Evolutionary conservation across 768 basidiomycete species (phyloP).

Genomic region (Phylloporus rhodoxanthus): DNA sequence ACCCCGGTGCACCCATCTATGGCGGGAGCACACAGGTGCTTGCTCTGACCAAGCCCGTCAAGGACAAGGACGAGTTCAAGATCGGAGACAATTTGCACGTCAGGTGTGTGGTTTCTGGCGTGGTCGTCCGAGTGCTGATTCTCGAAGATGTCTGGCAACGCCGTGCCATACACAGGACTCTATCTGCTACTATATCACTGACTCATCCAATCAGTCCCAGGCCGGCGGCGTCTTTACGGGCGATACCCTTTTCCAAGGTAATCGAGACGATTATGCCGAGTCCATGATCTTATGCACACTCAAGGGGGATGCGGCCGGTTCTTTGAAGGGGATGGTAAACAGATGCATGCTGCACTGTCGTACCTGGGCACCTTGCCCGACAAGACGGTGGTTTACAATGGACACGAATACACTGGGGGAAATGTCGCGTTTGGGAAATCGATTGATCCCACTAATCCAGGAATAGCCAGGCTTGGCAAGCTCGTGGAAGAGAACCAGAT

Average conservation of each 20-base stretch:
- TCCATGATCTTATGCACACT: background rate
- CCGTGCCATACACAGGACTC: constrained; percentile 97
- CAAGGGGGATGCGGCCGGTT: constrained; percentile 86
- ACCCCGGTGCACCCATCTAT: constrained; percentile 52
- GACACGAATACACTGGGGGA: constrained; percentile 86
- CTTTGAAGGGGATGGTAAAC: constrained; percentile 76
- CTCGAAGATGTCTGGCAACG: constrained; percentile 67
- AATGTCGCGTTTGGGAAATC: constrained; percentile 66
- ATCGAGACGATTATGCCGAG: background rate
- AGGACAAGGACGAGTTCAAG: constrained; percentile 74
- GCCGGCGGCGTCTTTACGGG: constrained; percentile 88
- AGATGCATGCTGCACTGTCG: constrained; percentile 75
- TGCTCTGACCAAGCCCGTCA: constrained; percentile 66
- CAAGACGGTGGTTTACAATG: constrained; percentile 76
- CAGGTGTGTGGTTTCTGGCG: constrained; percentile 38
- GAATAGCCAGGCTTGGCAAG: constrained; percentile 50
- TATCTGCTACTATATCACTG: constrained; percentile 80
- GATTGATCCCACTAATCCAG: constrained; percentile 59
- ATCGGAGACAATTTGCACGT: constrained; percentile 61
- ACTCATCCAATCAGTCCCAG: constrained; percentile 38
- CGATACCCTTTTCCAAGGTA: constrained; percentile 76
- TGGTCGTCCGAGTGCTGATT: constrained; percentile 4
- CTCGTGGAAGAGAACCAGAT: constrained; percentile 53
- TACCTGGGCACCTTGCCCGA: constrained; percentile 70
- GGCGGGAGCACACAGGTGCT: constrained; percentile 73